phyloP scores from a whole-genome alignment of 441 rosid genomes.

The Mallotus repandus region DNA sequence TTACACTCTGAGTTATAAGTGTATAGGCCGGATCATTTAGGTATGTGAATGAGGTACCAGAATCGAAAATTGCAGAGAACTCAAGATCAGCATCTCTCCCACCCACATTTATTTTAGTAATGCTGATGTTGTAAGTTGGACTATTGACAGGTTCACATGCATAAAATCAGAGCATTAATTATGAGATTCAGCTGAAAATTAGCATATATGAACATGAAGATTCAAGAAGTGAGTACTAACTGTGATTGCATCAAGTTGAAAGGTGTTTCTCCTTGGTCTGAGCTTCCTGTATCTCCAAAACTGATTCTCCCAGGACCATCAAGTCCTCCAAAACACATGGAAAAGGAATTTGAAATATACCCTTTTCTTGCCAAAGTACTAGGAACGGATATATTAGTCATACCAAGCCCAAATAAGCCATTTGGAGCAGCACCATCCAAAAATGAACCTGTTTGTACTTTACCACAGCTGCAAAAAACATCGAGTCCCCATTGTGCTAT shows the following conservation, averaged over 20 bases:
- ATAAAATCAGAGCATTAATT: slow-evolving; percentile 21
- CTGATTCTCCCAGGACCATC: slow-evolving; percentile 83
- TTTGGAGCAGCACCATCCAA: slow-evolving; percentile 88
- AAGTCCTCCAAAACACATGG: slow-evolving; percentile 84
- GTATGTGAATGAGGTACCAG: slow-evolving; percentile 87
- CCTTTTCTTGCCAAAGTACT: slow-evolving; percentile 78
- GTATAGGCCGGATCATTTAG: slow-evolving; percentile 77
- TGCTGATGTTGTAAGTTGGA: slow-evolving; percentile 79
- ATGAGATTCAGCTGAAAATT: not conserved
- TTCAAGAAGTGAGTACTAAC: slow-evolving; percentile 42
- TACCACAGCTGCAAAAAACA: slow-evolving; percentile 66
- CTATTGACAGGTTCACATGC: slow-evolving; percentile 37
- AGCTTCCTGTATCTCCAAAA: slow-evolving; percentile 86
- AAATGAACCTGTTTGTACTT: slow-evolving; percentile 78
- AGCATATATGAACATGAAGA: not conserved
- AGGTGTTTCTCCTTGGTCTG: slow-evolving; percentile 74
- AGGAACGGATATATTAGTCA: slow-evolving; percentile 74
- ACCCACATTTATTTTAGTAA: slow-evolving; percentile 56
- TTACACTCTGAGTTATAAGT: slow-evolving; percentile 57
- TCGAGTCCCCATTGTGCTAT: not conserved
- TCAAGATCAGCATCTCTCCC: slow-evolving; percentile 48
- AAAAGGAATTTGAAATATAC: slow-evolving; percentile 67
- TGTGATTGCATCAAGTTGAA: slow-evolving; percentile 55
- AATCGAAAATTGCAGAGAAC: slow-evolving; percentile 75
- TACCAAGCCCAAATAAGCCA: slow-evolving; percentile 94